Evolutionary conservation across 495 filamentous ascomycete genomes (phyloP), one percentile per base, ranked within the genome.

Genomic region (Penicillium daleae): DNA sequence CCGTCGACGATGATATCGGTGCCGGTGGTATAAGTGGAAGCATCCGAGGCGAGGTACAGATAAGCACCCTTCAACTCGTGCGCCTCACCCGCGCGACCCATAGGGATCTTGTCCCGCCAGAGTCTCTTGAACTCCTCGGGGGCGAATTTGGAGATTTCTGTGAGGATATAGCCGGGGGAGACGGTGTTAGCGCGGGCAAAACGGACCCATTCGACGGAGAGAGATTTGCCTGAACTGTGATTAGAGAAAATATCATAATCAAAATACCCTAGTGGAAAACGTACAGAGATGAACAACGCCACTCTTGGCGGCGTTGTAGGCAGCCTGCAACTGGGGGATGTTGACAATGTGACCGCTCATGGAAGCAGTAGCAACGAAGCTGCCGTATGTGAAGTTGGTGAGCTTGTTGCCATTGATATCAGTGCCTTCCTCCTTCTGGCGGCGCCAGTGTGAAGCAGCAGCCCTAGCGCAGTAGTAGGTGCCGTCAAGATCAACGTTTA

Each of bases 321-420:
- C 86, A 10, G 89, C 83, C 74, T 97, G 93, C 64, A 92, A 70
- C 77, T 97, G 92, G 17, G 93, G 93, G 57, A 93, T 85, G 69
- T 97, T 97, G 68, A 88, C 90, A 66, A 97, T 91, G 74, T 94
- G 91, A 3, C 89, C 91, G 72, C 86, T 89, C 86, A 94, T 94
- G 66, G 86, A 90, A 3, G 91, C 85, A 6, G 91, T 95, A 24
- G 88, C 85, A 70, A 94, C 84, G 72, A 93, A 92, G 74, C 86
- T 90, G 12, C 91, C 91, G 19, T 82, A 78, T 22, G 76, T 84
- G 65, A 85, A 93, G 64, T 85, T 85, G 61, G 87, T 79, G 31
- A 93, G 78, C 74, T 82, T 83, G 66, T 87, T 80, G 61, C 91
- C 90, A 70, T 87, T 83, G 53, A 86, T 62, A 40, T 87, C 85